Evolutionary conservation across 1,284 basidiomycete genomes (phyloP).

Genomic region (Ustilago curta): DNA sequence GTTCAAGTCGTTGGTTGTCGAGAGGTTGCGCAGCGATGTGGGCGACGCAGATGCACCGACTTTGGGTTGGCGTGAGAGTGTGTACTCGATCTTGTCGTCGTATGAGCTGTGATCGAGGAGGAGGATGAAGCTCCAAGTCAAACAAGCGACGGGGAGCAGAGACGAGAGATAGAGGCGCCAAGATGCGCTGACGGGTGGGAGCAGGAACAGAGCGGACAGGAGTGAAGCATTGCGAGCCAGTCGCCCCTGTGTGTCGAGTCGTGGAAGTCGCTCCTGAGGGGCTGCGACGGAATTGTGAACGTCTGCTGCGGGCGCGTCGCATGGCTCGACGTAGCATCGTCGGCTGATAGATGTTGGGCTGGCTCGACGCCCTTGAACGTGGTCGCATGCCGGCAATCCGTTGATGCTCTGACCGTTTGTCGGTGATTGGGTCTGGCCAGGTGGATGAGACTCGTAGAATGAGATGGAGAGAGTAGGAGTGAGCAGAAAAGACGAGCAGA

Average conservation of each 20-base stretch:
- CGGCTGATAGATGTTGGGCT: slow-evolving; percentile 6
- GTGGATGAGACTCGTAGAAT: slow-evolving; percentile 55
- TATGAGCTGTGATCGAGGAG: slow-evolving; percentile 22
- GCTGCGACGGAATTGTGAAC: not conserved
- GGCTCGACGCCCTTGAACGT: slow-evolving; percentile 7
- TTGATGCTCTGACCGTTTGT: not conserved
- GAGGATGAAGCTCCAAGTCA: slow-evolving; percentile 35
- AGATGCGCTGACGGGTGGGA: slow-evolving; percentile 33
- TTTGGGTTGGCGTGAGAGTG: slow-evolving; percentile 22
- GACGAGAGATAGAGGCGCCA: slow-evolving; percentile 36
- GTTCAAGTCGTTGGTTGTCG: slow-evolving; percentile 3
- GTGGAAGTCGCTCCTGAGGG: slow-evolving; percentile 17
- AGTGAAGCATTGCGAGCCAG: slow-evolving; percentile 26
- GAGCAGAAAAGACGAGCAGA: slow-evolving; percentile 67
- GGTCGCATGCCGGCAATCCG: not conserved
- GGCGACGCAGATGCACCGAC: slow-evolving; percentile 7
- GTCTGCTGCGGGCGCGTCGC: slow-evolving; percentile 13
- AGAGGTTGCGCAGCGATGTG: slow-evolving; percentile 16
- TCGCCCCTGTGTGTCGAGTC: slow-evolving; percentile 29
- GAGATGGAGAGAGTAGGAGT: slow-evolving; percentile 65
- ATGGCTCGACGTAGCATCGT: slow-evolving; percentile 22
- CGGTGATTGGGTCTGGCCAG: slow-evolving; percentile 7
- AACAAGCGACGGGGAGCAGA: slow-evolving; percentile 21
- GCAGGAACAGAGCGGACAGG: slow-evolving; percentile 21
- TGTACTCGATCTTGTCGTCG: slow-evolving; percentile 36